Evolutionary conservation across 163 green algal genomes (phyloP).

Genomic region (Chlamydomonas reinhardtii): DNA sequence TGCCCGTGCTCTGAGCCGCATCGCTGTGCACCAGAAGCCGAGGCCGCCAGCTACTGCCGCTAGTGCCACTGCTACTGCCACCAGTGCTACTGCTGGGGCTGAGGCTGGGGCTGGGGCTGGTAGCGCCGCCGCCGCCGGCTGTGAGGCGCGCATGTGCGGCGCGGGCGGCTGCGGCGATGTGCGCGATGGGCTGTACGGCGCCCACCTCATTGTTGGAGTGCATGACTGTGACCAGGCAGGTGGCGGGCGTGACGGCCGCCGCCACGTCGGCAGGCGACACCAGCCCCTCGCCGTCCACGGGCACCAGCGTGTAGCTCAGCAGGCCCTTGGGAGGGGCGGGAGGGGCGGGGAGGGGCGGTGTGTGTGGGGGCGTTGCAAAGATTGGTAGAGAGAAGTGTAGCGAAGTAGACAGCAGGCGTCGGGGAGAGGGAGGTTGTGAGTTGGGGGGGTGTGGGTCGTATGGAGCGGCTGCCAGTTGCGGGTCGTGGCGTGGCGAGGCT

Average conservation of each 20-base stretch:
- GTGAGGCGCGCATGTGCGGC: neutral
- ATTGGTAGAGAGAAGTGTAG: too few species aligned
- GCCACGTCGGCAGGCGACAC: conserved; percentile 68
- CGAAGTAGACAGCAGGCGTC: too few species aligned
- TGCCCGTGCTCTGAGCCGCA: conserved; percentile 54
- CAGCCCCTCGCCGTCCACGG: conserved; percentile 71
- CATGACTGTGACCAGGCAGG: conserved; percentile 85
- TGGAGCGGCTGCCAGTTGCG: too few species aligned
- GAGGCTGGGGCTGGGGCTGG: neutral
- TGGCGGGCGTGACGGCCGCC: conserved; percentile 67
- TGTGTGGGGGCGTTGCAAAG: too few species aligned
- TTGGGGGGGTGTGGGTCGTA: too few species aligned
- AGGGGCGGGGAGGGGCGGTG: too few species aligned
- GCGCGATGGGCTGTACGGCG: conserved; percentile 23
- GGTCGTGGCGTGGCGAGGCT: too few species aligned
- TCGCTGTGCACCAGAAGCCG: conserved; percentile 44
- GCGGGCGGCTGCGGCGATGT: conserved; percentile 10
- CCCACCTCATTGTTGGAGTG: conserved; percentile 66
- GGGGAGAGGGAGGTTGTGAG: too few species aligned
- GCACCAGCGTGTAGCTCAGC: conserved; percentile 71
- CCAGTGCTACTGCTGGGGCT: too few species aligned
- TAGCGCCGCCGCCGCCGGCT: too few species aligned
- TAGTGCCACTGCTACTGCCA: too few species aligned
- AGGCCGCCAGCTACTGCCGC: neutral
- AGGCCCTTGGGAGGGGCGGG: conserved; percentile 55